Evolutionary conservation across 345 rosid genomes (phyloP).

Genomic region (Heritiera fomes): DNA sequence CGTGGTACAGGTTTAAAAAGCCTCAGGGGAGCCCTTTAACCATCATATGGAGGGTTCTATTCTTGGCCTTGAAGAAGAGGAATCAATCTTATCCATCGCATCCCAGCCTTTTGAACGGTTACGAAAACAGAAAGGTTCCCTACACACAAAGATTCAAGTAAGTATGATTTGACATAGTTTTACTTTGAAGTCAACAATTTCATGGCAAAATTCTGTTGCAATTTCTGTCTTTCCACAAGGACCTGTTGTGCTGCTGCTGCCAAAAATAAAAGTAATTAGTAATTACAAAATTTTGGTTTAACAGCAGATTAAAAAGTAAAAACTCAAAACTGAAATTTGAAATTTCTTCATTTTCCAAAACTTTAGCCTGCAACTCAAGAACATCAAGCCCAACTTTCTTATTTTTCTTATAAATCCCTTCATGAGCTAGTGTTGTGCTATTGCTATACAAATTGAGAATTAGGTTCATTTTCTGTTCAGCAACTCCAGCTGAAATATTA

Average conservation of each 20-base stretch:
- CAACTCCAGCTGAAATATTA: too few species aligned
- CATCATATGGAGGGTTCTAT: constrained; percentile 67
- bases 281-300: background rate
- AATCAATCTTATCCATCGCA: constrained; percentile 49
- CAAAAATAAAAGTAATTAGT: background rate
- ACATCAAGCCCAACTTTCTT: too few species aligned
- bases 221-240: background rate
- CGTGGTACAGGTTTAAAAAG: constrained; percentile 65
- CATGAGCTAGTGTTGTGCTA: too few species aligned
- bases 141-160: constrained; percentile 60
- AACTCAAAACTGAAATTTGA: too few species aligned
- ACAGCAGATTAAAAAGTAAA: background rate
- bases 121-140: constrained; percentile 53
- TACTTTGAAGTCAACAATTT: background rate
- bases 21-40: constrained; percentile 90
- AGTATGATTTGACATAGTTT: constrained; percentile 20
- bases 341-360: too few species aligned
- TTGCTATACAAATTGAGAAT: too few species aligned
- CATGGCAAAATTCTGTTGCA: background rate
- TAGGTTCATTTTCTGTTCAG: too few species aligned
- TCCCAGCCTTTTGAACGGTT: constrained; percentile 58
- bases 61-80: constrained; percentile 83
- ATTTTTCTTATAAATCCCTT: too few species aligned
- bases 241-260: background rate
- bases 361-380: too few species aligned